Evolutionary conservation across 352 stramenopile genomes (phyloP).

Genomic region (Globisporangium camurandrum): DNA sequence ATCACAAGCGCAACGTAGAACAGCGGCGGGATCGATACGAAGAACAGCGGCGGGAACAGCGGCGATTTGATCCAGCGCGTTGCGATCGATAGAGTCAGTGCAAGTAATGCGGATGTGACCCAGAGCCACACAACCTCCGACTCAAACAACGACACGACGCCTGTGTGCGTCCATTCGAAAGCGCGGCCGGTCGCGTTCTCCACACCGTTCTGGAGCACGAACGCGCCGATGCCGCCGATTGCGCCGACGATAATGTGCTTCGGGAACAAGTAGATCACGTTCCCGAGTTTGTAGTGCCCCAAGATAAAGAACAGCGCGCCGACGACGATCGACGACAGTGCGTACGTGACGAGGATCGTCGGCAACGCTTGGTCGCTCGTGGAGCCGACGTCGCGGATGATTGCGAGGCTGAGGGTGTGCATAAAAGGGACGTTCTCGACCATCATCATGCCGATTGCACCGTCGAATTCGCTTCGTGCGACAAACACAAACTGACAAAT

Average conservation of each 20-base stretch:
- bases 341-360: conserved; percentile 91
- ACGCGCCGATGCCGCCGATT: conserved; percentile 90
- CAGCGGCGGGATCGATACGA: conserved; percentile 68
- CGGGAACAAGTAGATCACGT: conserved; percentile 92
- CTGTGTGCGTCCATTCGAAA: conserved; percentile 50
- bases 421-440: conserved; percentile 96
- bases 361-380: conserved; percentile 67
- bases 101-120: conserved; percentile 50
- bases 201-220: conserved; percentile 79
- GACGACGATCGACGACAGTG: conserved; percentile 84
- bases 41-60: conserved; percentile 71
- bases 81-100: conserved; percentile 41
- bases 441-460: conserved; percentile 88
- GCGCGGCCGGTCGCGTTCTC: conserved; percentile 72
- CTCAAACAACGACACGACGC: conserved; percentile 43
- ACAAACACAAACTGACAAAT: conserved; percentile 83
- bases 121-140: conserved; percentile 58
- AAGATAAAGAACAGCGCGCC: conserved; percentile 86
- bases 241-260: conserved; percentile 93
- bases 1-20: conserved; percentile 65
- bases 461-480: conserved; percentile 64
- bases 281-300: conserved; percentile 85
- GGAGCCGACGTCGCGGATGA: conserved; percentile 80
- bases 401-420: conserved; percentile 81
- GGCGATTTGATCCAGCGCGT: conserved; percentile 46